A percentile compares a stretch with the other conserved stretches of the same genome.
phyloP scores from a whole-genome alignment of 768 basidiomycete species.

The Mrakia gelida region DNA sequence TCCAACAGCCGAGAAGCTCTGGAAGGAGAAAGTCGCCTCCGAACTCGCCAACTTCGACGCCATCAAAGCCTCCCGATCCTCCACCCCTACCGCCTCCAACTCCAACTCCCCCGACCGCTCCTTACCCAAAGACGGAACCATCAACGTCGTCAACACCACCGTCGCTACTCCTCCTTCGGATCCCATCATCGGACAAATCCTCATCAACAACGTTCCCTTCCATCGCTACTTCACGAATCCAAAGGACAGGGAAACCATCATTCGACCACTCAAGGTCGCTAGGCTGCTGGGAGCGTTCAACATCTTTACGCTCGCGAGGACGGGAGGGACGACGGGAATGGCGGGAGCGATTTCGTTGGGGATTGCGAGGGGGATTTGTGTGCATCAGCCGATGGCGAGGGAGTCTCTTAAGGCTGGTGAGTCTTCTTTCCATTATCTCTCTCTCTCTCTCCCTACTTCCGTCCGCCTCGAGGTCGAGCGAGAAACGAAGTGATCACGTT shows the following conservation, averaged over 20 bases:
- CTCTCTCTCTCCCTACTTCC: neutral
- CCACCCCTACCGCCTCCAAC: neutral
- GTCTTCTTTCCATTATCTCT: constrained; percentile 38
- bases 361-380: constrained; percentile 46
- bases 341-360: constrained; percentile 72
- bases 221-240: constrained; percentile 70
- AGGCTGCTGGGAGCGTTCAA: constrained; percentile 82
- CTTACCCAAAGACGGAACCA: constrained; percentile 9
- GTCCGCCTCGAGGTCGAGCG: neutral
- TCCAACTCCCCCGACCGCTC: constrained; percentile 1
- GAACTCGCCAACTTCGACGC: neutral
- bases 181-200: constrained; percentile 46
- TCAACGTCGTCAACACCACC: constrained; percentile 5
- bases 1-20: neutral
- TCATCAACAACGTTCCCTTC: constrained; percentile 80
- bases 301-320: constrained; percentile 64
- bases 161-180: neutral
- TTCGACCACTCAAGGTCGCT: constrained; percentile 77
- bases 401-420: constrained; percentile 67
- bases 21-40: neutral
- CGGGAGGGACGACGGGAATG: constrained; percentile 88
- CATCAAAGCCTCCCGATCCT: neutral
- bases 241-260: constrained; percentile 71
- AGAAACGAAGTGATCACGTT: neutral
- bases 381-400: constrained; percentile 64